Evolutionary conservation across 257 asterid species (phyloP), one percentile per base, ranked within the genome.

Genomic region (Ballota nigra): DNA sequence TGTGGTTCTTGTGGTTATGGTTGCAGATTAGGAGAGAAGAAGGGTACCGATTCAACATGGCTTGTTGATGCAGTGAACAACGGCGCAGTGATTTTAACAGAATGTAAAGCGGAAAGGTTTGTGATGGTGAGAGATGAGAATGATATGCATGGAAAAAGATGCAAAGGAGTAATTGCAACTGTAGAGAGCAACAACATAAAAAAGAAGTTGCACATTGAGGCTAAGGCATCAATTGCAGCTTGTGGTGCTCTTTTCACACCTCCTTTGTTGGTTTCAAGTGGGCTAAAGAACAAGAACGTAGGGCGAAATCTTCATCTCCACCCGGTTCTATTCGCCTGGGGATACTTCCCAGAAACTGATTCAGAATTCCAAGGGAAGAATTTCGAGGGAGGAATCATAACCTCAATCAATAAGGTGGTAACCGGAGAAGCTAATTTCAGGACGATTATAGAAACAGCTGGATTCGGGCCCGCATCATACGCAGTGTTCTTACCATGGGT

Each of bases 1-100:
- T 88, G 95, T 65, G 91, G 95, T 15, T 84, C 91, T 3, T 88
- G 95, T 53, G 66, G 88, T 38, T 87, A 72, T 26, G 91, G 95
- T 29, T 88, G 91, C 71, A 80, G 71, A 74, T 77, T 84, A 47
- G 91, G 95, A 24, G 87, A 86, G 28, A 88, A 88, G 78, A 85
- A 86, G 47, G 91, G 91, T 33, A 81, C 89, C 9, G 86, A 82
- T 57, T 53, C 82, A 1, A 84, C 95, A 0, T 88, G 88, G 87
- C 83, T 88, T 0, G 89, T 82, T 0, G 92, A 88, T 52, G 88
- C 92, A 4, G 92, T 84, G 6, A 28, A 70, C 7, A 68, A 77
- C 3, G 88, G 89, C 0, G 89, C 89, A 0, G 83, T 88, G 33
- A 79, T 86, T 72, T n/a, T 86, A 43, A 82, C 88, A 8, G 89